phyloP scores from a whole-genome alignment of 176 grass and related monocot species.

The Carex parvula region DNA sequence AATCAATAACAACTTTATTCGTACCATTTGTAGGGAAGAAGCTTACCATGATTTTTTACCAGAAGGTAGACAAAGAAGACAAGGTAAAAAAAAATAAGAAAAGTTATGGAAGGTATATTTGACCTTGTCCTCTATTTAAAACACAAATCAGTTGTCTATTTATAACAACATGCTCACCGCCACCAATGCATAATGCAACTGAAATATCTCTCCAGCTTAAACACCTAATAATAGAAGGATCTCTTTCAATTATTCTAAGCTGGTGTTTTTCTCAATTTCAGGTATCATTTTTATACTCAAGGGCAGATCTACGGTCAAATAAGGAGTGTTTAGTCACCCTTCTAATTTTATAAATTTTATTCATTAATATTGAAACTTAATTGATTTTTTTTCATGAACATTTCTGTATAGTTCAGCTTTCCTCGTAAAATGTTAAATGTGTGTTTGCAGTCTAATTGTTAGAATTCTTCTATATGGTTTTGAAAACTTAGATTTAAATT shows the following conservation, averaged over 20 bases:
- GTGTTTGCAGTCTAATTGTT: no score
- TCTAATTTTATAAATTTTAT: no score
- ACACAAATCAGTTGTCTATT: background rate
- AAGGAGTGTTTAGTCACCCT: no score
- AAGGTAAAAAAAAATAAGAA: background rate
- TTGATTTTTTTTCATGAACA: no score
- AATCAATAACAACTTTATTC: background rate
- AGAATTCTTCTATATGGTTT: no score
- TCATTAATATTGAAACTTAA: no score
- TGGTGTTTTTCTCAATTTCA: background rate
- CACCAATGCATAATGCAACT: background rate
- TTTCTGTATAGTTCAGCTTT: no score
- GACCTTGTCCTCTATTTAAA: background rate
- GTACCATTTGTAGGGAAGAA: background rate
- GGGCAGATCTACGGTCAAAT: no score
- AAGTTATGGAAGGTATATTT: constrained; percentile 11
- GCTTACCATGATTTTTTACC: constrained; percentile 7
- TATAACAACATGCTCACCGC: constrained; percentile 13
- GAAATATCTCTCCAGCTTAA: background rate
- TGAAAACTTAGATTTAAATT: no score
- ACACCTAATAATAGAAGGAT: constrained; percentile 14
- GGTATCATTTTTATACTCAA: background rate
- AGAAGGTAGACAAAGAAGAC: background rate
- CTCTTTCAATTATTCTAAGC: background rate
- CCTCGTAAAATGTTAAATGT: no score